Conservation (phyloP, 202 grass and related monocot species). For the Digitaria exilis region DNA sequence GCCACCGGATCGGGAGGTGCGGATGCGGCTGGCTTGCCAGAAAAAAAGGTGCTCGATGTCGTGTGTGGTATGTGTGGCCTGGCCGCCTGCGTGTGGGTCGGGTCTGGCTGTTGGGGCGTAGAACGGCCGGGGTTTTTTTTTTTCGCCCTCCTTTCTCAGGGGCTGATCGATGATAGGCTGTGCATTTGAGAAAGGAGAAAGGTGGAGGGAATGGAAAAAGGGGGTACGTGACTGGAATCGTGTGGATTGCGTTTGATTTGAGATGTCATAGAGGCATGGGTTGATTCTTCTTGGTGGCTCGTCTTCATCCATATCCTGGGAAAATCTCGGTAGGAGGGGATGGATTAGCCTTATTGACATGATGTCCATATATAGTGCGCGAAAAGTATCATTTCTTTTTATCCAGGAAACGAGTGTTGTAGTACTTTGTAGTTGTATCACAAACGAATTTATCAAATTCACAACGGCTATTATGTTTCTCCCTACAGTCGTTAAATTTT, state of each 20-base stretch:
- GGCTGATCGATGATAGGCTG: not conserved
- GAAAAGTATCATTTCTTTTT: not conserved
- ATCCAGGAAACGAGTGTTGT: not conserved
- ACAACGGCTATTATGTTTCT: no score
- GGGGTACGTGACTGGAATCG: conserved; percentile 21
- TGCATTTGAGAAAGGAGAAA: no score
- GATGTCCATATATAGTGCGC: not conserved
- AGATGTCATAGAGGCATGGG: not conserved
- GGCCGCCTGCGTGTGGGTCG: not conserved
- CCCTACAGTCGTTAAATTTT: no score
- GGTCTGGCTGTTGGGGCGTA: conserved; percentile 21
- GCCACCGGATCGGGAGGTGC: conserved; percentile 7
- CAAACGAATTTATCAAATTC: not conserved
- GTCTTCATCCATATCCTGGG: not conserved
- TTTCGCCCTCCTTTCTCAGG: not conserved
- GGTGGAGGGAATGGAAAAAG: not conserved
- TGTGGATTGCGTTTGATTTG: conserved; percentile 9
- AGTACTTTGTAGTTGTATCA: not conserved
- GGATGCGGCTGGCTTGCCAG: not conserved
- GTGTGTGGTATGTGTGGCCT: not conserved
- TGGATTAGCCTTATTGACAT: not conserved
- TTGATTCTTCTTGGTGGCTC: not conserved
- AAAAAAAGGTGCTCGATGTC: not conserved
- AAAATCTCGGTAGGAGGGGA: not conserved
- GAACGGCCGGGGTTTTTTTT: conserved; percentile 1